Evolutionary conservation across 1,139 yeast genomes (phyloP).

Genomic region (Taphrina confusa): DNA sequence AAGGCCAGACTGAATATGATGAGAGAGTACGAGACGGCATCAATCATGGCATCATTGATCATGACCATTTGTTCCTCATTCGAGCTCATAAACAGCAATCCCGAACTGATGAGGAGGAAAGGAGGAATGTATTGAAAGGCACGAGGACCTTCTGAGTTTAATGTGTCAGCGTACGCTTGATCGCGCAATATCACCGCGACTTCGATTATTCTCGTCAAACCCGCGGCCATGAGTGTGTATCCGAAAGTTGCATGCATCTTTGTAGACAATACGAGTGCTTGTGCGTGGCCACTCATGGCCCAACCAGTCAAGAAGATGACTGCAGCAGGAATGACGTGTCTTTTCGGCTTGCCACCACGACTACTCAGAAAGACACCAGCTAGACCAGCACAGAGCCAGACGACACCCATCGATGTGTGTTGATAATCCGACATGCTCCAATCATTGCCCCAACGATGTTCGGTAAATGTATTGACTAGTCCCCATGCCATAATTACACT

Average conservation of each 20-base stretch:
- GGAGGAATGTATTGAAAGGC: conserved; percentile 81
- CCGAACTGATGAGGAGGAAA: conserved; percentile 72
- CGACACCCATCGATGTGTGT: conserved; percentile 79
- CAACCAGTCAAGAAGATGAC: conserved; percentile 85
- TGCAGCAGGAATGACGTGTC: conserved; percentile 78
- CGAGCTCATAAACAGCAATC: conserved; percentile 85
- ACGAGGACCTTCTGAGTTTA: conserved; percentile 49
- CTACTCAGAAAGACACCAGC: conserved; percentile 75
- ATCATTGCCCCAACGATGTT: conserved; percentile 90
- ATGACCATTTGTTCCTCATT: conserved; percentile 80
- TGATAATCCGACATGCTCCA: conserved; percentile 79
- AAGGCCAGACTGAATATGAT: conserved; percentile 75
- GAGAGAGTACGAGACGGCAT: conserved; percentile 78
- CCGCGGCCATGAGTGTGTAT: conserved; percentile 73
- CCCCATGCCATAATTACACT: conserved; percentile 85
- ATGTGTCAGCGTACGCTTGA: conserved; percentile 51
- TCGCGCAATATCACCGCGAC: conserved; percentile 67
- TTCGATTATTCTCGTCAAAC: conserved; percentile 70
- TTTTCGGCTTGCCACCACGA: conserved; percentile 53
- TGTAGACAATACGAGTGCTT: conserved; percentile 71
- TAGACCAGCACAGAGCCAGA: conserved; percentile 95
- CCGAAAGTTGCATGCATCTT: conserved; percentile 89
- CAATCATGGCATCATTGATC: conserved; percentile 73
- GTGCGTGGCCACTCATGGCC: conserved; percentile 89
- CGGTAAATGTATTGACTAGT: conserved; percentile 88